Evolutionary conservation across 192 early-diverging fungal genomes (phyloP), one percentile per base, ranked within the genome.

Genomic region (Ambispora gerdemannii): DNA sequence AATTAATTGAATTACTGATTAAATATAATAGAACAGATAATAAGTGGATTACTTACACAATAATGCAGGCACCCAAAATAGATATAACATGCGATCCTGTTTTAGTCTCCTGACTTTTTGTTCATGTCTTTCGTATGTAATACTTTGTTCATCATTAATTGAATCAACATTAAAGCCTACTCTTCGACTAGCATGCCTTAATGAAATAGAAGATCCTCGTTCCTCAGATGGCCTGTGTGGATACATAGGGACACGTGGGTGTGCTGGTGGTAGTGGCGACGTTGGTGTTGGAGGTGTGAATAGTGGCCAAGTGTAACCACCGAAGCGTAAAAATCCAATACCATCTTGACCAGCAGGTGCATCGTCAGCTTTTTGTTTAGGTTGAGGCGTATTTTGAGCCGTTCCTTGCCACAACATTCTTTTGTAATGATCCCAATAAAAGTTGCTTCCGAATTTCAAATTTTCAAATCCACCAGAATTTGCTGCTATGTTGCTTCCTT

Each of bases 51-150:
- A 70, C 68, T 32, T 35, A 79, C 74, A 74, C 19, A 83, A 66
- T 47, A 86, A 58, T 4, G 82, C 64, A 17, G 84, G 84, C 15
- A 86, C 74, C 84, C 84, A 86, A 66, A 86, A 86, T 35, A 84
- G 60, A 71, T 80, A 84, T n/a, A 86, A 58, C 66, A 82, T 77
- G 55, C 75, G 76, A 66, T 86, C 84, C 58, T 81, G 72, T 51
- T 86, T 82, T 7, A 80, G 67, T 10, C 67, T 72, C 70, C 61
- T 78, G 62, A 75, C 72, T 59, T 76, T 78, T 73, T 76, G 63
- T 34, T 72, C 66, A 55, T 81, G 74, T 30, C 64, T 4, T 47
- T 60, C 68, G 11, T 55, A 0, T 15, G 31, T 27, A 35, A 52
- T 25, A 49, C 22, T n/a, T 49, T 70, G 55, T 24, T 70, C 34